Evolutionary conservation across 305 asterid genomes (phyloP), one percentile per base, ranked within the genome.

Genomic region (Vinca major): DNA sequence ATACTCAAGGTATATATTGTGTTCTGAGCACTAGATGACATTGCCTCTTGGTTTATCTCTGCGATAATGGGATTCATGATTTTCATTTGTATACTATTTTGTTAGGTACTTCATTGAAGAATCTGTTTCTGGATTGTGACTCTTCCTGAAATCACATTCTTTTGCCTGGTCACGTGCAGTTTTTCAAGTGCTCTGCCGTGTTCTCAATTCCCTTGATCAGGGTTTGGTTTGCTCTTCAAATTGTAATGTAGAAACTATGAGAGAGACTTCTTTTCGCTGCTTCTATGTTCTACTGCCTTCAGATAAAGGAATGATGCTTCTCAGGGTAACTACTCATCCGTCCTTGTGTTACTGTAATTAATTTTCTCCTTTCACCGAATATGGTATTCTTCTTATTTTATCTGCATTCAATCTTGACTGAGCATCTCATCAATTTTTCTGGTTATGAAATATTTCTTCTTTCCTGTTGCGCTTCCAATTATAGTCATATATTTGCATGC

Each of bases 241-340:
- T 71, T 87, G 87, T 80, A 93, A 89, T 71, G 54, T 91, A 58
- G 97, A 86, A 79, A 87, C 93, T 78, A 79, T 78, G 77, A 79
- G 63, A 75, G 85, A 85, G 78, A 83, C 96, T 64, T 80, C 92
- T 73, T 83, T 90, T 72, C 82, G 56, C 68, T 89, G 94, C 84
- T 93, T 87, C 75, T 93, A 93, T 76, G 76, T 93, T 70, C 95
- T 93, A 49, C 82, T 93, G 74, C 97, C 99, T 77, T 89, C 99
- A 4, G 91, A 87, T 77, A 87, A 81, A 76, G 89, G 92, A 79
- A 72, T 78, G 77, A 91, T 93, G 99, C 90, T 89, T 83, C 92
- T 93, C 74, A 85, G 96, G 87, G 99, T 91, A 86, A 81, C 71
- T 73, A 39, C 50, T 70, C 68, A 33, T 48, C 56, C 67, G 49